A percentile compares a stretch with the other conserved stretches of the same genome.
Evolutionary conservation across 192 early-diverging fungal genomes (phyloP).

Genomic region (Coemansia sp.): DNA sequence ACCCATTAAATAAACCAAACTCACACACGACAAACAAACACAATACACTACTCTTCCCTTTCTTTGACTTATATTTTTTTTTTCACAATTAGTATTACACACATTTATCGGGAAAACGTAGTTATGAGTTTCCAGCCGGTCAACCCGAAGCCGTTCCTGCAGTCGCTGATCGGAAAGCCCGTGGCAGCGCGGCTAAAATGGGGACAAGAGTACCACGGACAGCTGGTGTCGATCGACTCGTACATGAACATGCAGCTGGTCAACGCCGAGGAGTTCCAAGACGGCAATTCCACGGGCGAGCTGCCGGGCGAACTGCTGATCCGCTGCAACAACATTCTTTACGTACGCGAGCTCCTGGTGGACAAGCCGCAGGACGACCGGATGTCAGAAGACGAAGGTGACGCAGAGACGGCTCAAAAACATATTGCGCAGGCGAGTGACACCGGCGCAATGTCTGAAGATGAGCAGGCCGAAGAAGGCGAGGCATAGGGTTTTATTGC

Average conservation of each 20-base stretch:
- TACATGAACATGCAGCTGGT: slow-evolving; percentile 98
- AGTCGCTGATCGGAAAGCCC: slow-evolving; percentile 87
- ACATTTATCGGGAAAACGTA: background rate
- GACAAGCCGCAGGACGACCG: slow-evolving; percentile 22
- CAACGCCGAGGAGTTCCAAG: slow-evolving; percentile 93
- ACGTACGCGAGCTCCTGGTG: slow-evolving; percentile 69
- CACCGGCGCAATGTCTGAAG: slow-evolving; percentile 11
- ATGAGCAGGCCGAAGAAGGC: slow-evolving; percentile 51
- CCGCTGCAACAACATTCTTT: slow-evolving; percentile 85
- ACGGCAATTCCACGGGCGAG: slow-evolving; percentile 80
- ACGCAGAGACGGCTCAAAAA: background rate
- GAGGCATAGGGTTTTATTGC: slow-evolving; percentile 30
- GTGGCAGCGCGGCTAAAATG: slow-evolving; percentile 95
- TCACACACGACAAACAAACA: too few species aligned
- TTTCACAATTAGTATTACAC: too few species aligned
- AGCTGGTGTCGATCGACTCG: slow-evolving; percentile 83
- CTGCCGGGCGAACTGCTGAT: slow-evolving; percentile 91
- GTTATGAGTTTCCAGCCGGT: slow-evolving; percentile 72
- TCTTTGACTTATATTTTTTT: too few species aligned
- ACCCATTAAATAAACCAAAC: too few species aligned
- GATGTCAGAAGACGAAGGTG: slow-evolving; percentile 1
- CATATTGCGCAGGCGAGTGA: background rate
- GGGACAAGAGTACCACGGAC: slow-evolving; percentile 97
- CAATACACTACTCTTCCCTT: too few species aligned
- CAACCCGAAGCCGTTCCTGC: slow-evolving; percentile 97